Evolutionary conservation across 129 eudicot genomes (phyloP), one percentile per base, ranked within the genome.

Genomic region (Deinandra increscens): DNA sequence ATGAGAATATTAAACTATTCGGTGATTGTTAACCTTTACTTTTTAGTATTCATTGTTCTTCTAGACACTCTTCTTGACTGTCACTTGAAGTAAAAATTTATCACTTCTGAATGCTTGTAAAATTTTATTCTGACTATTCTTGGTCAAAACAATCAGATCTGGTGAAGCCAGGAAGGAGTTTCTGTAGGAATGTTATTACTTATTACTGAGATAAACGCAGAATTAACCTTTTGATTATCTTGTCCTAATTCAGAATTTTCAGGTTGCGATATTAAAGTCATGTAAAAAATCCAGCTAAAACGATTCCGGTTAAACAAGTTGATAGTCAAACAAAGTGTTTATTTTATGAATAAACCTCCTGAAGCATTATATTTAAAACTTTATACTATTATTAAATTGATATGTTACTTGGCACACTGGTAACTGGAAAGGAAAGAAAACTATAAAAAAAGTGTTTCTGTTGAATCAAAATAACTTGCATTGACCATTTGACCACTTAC

Each of bases 121-220:
- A 66, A 66, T 9, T 6, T 68, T 14, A 36, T 69, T 37, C n/a
- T 18, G 51, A 37, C 53, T 14, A 53, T 53, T 66, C 29, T 29
- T 18, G 15, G 29, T 33, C 41, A 15, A 66, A 23, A 26, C 26
- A 42, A 66, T 31, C 29, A 29, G 29, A 45, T 66, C 14, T 60
- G 44, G 23, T n/a, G 45, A 60, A 6, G 22, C 42, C 15, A n/a
- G 12, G 7, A n/a, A 60, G 14, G 44, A 9, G 43, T 36, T 36
- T 18, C 38, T 31, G 18, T 23, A 58, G 64, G 9, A 58, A 58
- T 19, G 6, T 53, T 53, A 22, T 19, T 31, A n/a, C 26, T 34
- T 36, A 34, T 60, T 34, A 60, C 14, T 18, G 15, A 17, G 50
- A 63, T 61, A 37, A 38, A 37, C 10, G 2, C 41, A 61, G 15